Base-by-base conservation (phyloP, 2,329 filamentous ascomycete species). In the Malbranchea zuffiana region DNA sequence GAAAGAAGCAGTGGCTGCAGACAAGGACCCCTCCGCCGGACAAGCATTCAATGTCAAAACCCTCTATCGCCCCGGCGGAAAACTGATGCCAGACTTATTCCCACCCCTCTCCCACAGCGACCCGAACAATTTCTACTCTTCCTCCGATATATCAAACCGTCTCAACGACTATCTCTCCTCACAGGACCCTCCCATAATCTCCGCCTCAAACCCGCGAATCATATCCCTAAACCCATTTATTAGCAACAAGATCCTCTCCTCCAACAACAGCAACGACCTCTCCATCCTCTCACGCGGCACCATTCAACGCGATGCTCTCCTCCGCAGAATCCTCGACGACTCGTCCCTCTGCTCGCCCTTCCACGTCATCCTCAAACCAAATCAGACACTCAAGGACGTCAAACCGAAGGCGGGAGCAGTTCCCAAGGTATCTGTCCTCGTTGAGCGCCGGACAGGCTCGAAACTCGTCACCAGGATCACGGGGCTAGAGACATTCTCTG, bases 381-480 rank as follows among this genome's bases (percentile, higher is more conserved):
- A 54, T 10, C 59, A 64, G 44, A 56, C 55, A 1, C 44, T 56
- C 8, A 41, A 52, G 24, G 59, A 62, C 32, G 57, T 66, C n/a
- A 81, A 79, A 51, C 71, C 75, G 1, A 78, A 74, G 51, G 62
- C 74, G 2, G 78, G 78, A 1, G 53, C 67, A 1, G 61, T 74
- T 4, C 76, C 78, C 0, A 78, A 76, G 45, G 65, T 77, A 18
- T 64, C 65, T 11, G 67, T 82, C 33, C 65, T 64, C 0, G 58
- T 81, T 6, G 77, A 81, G 50, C 77, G 72, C 12, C 68, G 77
- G n/a, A 72, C 69, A 13, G 75, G 76, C 5, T 75, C 75, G 39
- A 81, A 81, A 56, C 74, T 71, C 2, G 73, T 76, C 2, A 80
- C 77, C 3, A 76, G 72, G 47, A 62, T 80, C 1, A 69, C 65